Percentiles rank a stretch among this genome's conserved stretches.
Conservation (phyloP, 768 basidiomycete species). For the Tubosaeta brunneosetosa region DNA sequence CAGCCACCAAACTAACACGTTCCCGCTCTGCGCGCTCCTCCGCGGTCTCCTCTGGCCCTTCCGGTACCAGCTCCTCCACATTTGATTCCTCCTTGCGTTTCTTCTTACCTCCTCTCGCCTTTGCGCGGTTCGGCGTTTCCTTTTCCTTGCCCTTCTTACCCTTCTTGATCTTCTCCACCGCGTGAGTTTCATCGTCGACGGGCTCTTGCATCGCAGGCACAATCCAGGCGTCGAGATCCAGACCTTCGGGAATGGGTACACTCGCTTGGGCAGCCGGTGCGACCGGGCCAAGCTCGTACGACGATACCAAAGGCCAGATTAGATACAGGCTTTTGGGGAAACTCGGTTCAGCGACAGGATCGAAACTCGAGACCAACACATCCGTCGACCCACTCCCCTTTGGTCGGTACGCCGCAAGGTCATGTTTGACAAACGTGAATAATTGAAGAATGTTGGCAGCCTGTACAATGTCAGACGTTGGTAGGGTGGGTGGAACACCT, state of each 20-base stretch:
- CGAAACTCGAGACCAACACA: constrained; percentile 35
- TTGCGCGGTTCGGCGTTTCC: constrained; percentile 26
- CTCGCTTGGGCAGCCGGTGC: constrained; percentile 74
- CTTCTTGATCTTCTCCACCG: constrained; percentile 39
- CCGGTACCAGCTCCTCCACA: constrained; percentile 33
- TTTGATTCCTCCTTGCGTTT: constrained; percentile 32
- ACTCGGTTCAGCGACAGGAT: constrained; percentile 34
- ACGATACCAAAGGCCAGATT: constrained; percentile 70
- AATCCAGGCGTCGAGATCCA: constrained; percentile 85
- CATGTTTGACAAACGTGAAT: constrained; percentile 70
- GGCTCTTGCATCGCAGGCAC: constrained; percentile 51
- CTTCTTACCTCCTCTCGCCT: constrained; percentile 40
- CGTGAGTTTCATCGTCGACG: constrained; percentile 32
- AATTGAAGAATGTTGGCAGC: constrained; percentile 78
- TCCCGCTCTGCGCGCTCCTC: constrained; percentile 60
- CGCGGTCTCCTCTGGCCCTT: constrained; percentile 46
- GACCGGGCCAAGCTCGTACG: constrained; percentile 83
- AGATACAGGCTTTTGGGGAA: constrained; percentile 91
- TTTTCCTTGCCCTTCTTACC: constrained; percentile 47
- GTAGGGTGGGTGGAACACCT: background rate
- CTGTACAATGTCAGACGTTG: constrained; percentile 33
- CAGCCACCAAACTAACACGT: constrained; percentile 42
- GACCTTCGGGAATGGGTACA: constrained; percentile 75
- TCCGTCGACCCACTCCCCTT: constrained; percentile 36
- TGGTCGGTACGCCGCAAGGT: constrained; percentile 55